Evolutionary conservation across 805 yeast genomes (phyloP), one percentile per base, ranked within the genome.

Genomic region (Candida broadrunensis): DNA sequence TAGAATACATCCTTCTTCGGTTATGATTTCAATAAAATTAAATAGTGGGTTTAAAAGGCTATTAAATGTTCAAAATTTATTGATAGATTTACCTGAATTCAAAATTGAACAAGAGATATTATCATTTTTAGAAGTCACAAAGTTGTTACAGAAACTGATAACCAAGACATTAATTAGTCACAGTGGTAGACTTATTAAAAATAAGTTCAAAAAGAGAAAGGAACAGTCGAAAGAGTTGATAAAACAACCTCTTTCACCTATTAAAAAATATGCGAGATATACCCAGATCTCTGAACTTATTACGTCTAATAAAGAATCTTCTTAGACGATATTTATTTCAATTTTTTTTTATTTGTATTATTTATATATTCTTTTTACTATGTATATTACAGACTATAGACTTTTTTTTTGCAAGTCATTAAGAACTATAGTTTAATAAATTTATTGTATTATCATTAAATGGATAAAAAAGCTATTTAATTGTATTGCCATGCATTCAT

Each of bases 21-120:
- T 70, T 18, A 50, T 51, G 58, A 58, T 70, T 11, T 67, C 75
- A 1, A 55, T 70, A 25, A 63, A 57, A 38, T 50, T 65, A 42
- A 52, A 53, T 27, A 56, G 52, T 20, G 75, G 75, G 0, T 53
- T 57, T 36, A 60, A 51, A 42, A 49, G 66, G 31, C 42, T 65
- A 35, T 55, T 70, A 41, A 70, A 69, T 44, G 74, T 70, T 8
- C 57, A 62, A 16, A 58, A 62, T 40, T 65, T 70, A 37, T 48
- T 54, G 31, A 44, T 70, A 15, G 48, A 55, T 18, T 45, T 69
- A 33, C 74, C 72, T 2, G 66, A 55, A 26, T 53, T 70, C 37
- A 43, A 38, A 12, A 63, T 70, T 14, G 58, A 60, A 23, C 49
- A 53, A 35, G 44, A 50, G 38, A 49, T 67, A 16, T 36, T 69